Conservation (phyloP, 1,284 basidiomycete species). For the Ceratobasidium sp. region DNA sequence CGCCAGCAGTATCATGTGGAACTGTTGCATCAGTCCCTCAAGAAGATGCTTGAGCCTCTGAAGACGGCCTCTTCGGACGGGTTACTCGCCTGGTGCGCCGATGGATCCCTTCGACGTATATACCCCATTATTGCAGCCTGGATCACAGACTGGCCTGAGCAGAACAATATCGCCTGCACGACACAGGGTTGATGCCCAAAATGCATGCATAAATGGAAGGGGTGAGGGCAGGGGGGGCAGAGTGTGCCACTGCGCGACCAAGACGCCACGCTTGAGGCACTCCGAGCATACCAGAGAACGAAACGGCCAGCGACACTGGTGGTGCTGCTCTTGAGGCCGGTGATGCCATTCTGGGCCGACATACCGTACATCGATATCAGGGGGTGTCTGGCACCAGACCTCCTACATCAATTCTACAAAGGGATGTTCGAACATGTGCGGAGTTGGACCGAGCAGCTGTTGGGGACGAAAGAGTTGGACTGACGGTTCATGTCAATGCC, state of each 20-base stretch:
- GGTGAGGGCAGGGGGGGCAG: not conserved
- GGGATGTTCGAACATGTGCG: constrained; percentile 50
- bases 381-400: not conserved
- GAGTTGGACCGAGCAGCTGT: not conserved
- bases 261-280: not conserved
- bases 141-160: constrained; percentile 21
- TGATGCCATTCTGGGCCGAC: constrained; percentile 3
- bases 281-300: not conserved
- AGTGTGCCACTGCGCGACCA: not conserved
- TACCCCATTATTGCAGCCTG: constrained; percentile 39
- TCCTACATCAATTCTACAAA: constrained; percentile 3
- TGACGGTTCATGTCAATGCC: constrained; percentile 13
- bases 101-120: constrained; percentile 26
- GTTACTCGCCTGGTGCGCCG: constrained; percentile 14
- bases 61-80: constrained; percentile 15
- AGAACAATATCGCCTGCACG: constrained; percentile 17
- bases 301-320: not conserved
- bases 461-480: constrained; percentile 10
- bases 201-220: constrained; percentile 1
- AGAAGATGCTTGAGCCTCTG: constrained; percentile 30
- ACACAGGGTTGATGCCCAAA: constrained; percentile 2
- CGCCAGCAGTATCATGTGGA: not conserved
- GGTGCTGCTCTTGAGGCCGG: not conserved
- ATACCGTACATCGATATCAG: constrained; percentile 15
- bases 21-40: constrained; percentile 39